Conservation (phyloP, 2,329 filamentous ascomycete species). For the Incumbomyces delicatus region DNA sequence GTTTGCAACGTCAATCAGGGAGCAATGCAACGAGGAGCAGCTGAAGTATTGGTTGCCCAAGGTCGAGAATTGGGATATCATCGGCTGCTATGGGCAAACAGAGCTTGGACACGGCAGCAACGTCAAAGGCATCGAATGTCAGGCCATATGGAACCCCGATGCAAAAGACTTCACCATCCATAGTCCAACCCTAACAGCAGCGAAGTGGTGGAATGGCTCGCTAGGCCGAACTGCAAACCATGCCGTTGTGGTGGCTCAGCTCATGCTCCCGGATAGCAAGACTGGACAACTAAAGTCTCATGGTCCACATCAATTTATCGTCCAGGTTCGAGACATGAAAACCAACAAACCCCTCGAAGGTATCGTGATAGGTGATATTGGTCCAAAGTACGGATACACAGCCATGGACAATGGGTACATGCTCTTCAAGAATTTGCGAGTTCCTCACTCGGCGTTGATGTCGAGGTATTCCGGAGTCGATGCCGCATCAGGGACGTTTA, state of each 20-base stretch:
- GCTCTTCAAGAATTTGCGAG: conserved; percentile 39
- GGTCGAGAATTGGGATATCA: conserved; percentile 41
- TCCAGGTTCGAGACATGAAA: conserved; percentile 41
- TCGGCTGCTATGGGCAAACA: conserved; percentile 44
- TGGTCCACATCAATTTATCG: conserved; percentile 44
- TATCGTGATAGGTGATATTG: conserved; percentile 45
- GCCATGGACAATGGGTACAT: conserved; percentile 47
- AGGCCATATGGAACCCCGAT: conserved; percentile 38
- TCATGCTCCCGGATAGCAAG: conserved; percentile 33
- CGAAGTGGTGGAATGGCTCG: conserved; percentile 47
- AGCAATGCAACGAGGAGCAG: conserved; percentile 41
- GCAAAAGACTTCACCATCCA: conserved; percentile 41
- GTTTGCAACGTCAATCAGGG: conserved; percentile 43
- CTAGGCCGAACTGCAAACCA: conserved; percentile 47
- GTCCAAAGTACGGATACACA: conserved; percentile 46
- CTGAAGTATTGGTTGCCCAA: conserved; percentile 40
- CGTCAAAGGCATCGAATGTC: conserved; percentile 40
- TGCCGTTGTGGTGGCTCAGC: conserved; percentile 45
- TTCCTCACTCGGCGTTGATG: conserved; percentile 41
- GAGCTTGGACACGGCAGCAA: conserved; percentile 46
- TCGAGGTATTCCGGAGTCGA: conserved; percentile 41
- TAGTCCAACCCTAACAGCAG: conserved; percentile 43
- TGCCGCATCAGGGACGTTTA: conserved; percentile 36
- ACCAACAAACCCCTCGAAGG: conserved; percentile 39
- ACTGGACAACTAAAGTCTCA: conserved; percentile 31